Base-by-base conservation (phyloP, 2,329 filamentous ascomycete species). In the Apiospora saccharicola region DNA sequence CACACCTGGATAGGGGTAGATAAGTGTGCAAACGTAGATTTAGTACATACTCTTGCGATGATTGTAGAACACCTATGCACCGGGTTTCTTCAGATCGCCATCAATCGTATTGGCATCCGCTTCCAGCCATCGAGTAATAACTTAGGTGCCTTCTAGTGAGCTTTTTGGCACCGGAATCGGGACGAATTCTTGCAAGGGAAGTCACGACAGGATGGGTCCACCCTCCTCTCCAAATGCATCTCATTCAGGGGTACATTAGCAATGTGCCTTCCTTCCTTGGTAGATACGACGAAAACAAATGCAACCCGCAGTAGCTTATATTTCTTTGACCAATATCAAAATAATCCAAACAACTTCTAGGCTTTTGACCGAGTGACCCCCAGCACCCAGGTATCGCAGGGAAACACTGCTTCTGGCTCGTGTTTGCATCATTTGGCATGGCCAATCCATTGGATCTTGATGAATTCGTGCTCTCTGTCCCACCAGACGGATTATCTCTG, bases 391-490 rank as follows among this genome's bases (percentile, higher is more conserved):
- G 2, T 4, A n/a, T 12, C 19, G 22, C 30, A 13, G 34, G 30
- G 4, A 14, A n/a, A 41, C 5, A 10, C 34, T 49, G 46, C 46
- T n/a, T 10, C 22, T 49, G 19, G 8, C 34, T 41, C 22, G 10
- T 19, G 30, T 5, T 19, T 22, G 37, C 37, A 41, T 41, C 37
- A 41, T 34, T 7, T 30, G 41, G 2, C 51, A 71, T 73, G 72
- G 43, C 70, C 16, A 43, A 71, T 44, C 49, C 44, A n/a, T 16
- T 72, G 37, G 69, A 70, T 34, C 43, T 73, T 2, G 53, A 68
- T 14, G 43, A 49, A 22, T 70, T 73, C 10, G 41, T 68, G 3
- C n/a, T 73, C 53, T 70, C 70, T 26, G 37, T 44, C 4, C 68
- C 70, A 34, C 22, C 26, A 24, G 34, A 44, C 13, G 68, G 49